Conservation (phyloP, 768 basidiomycete species). For the Hysterangium stoloniferum region DNA sequence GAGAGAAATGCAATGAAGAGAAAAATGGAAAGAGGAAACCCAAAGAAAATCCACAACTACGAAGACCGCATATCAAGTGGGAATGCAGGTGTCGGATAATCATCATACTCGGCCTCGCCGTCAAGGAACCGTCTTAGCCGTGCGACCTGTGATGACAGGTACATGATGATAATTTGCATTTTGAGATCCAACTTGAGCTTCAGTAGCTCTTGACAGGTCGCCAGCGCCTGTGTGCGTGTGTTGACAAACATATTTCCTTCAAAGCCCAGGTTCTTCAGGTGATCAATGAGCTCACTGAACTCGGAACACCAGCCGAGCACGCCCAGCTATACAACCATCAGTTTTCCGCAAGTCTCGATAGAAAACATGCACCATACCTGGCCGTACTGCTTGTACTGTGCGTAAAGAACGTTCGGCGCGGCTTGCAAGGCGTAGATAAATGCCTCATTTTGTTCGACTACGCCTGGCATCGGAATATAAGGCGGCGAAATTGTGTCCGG, state of each 20-base stretch:
- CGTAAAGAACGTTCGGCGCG: conserved; percentile 74
- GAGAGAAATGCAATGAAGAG: neutral
- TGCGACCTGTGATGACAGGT: conserved; percentile 74
- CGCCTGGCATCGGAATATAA: conserved; percentile 57
- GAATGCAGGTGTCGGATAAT: conserved; percentile 70
- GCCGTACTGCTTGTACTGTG: conserved; percentile 76
- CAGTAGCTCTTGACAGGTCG: conserved; percentile 70
- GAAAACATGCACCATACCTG: conserved; percentile 43
- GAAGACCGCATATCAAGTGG: conserved; percentile 42
- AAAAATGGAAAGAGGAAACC: conserved; percentile 2
- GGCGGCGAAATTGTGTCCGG: conserved; percentile 22
- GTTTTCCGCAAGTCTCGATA: neutral
- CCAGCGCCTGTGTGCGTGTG: conserved; percentile 67
- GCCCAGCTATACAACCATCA: conserved; percentile 59
- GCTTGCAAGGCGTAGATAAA: conserved; percentile 69
- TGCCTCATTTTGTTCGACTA: conserved; percentile 69
- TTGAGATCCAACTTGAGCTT: conserved; percentile 61
- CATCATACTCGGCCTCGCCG: conserved; percentile 61
- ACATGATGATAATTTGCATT: conserved; percentile 87
- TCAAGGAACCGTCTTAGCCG: conserved; percentile 77
- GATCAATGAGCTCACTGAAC: conserved; percentile 78
- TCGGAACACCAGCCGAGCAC: conserved; percentile 89
- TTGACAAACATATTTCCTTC: conserved; percentile 85
- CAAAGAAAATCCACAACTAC: conserved; percentile 14
- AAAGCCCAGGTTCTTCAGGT: conserved; percentile 72